These are phyloP conservation scores for Leccinum boreale DNA, from an alignment of 768 basidiomycete genomes.

Conservation along the genomic window DNA sequence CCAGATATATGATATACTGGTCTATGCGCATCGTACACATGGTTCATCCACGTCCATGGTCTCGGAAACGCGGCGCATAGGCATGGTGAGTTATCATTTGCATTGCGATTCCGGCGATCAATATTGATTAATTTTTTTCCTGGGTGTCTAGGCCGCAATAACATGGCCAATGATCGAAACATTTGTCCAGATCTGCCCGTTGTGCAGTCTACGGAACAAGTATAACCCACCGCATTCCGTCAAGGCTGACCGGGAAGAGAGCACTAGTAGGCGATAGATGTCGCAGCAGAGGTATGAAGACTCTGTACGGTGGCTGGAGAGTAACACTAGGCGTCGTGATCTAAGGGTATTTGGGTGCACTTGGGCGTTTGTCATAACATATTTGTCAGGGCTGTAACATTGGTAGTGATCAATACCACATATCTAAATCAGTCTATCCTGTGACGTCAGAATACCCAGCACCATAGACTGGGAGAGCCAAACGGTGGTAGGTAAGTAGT, in stretches of 20 bases:
- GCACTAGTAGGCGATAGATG: constrained; percentile 18
- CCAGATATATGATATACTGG: constrained; percentile 67
- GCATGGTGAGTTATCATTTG: constrained; percentile 47
- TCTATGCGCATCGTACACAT: constrained; percentile 63
- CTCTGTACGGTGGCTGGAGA: background rate
- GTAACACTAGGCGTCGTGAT: background rate
- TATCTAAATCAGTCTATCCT: constrained; percentile 1
- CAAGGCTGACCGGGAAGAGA: constrained; percentile 21
- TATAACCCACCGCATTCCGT: constrained; percentile 18
- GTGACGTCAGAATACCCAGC: background rate
- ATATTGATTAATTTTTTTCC: background rate
- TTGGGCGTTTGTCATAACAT: constrained; percentile 14
- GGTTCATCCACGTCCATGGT: constrained; percentile 53
- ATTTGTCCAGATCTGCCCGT: constrained; percentile 59
- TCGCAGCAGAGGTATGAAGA: background rate
- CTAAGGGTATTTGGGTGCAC: constrained; percentile 2
- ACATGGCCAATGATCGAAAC: constrained; percentile 76
- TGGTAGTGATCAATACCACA: constrained; percentile 6
- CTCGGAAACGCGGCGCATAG: constrained; percentile 50
- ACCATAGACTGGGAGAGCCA: background rate
- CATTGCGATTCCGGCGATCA: background rate
- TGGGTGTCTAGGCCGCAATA: constrained; percentile 49
- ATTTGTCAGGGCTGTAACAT: constrained; percentile 9
- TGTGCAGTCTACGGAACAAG: constrained; percentile 45
- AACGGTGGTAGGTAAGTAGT: background rate